Base-by-base conservation (phyloP, 805 yeast species). In the Zygoascus biomembranicola region DNA sequence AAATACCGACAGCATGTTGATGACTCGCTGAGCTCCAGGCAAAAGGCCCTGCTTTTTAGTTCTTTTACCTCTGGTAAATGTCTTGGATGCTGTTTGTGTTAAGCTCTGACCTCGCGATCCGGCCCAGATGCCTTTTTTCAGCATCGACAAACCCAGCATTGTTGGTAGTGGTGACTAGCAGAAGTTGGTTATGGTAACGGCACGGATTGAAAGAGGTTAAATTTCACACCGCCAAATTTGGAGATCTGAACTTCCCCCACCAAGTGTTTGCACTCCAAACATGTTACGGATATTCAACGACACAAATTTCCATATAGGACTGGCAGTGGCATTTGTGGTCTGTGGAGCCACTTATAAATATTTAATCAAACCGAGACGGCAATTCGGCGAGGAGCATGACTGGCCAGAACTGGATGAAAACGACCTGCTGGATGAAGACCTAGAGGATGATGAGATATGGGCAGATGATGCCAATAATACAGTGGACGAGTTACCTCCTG, bases 1-100 rank as follows among this genome's bases (percentile, higher is more conserved):
- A 61, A 90, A 68, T 20, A 92, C 96, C 43, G 95, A 84, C 57
- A 92, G 77, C 71, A 83, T 85, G 49, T 73, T 73, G 55, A 77
- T 66, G 37, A 74, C 69, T 53, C 80, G 72, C 66, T 78, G 74
- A 47, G 76, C 73, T 50, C 75, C 74, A 28, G 84, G 74, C 28
- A 75, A 67, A 53, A 73, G 66, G 23, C 54, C 59, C 55, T 72
- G 68, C 18, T 67, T 60, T 52, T 71, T 73, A 10, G 80, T 77
- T 62, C 83, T 73, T 60, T 79, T 79, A 31, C 78, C 80, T 61
- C 83, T 73, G 6, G 69, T 63, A 53, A 75, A 64, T 9, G 59
- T 42, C 32, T 23, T 41, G 3, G 55, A 28, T 8, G 47, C 51
- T 14, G 16, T 5, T 9, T 13, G 16, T 9, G 48, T 28, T 6